Evolutionary conservation across 83 land plant species (phyloP).

Genomic region (Diphasiastrum complanatum): DNA sequence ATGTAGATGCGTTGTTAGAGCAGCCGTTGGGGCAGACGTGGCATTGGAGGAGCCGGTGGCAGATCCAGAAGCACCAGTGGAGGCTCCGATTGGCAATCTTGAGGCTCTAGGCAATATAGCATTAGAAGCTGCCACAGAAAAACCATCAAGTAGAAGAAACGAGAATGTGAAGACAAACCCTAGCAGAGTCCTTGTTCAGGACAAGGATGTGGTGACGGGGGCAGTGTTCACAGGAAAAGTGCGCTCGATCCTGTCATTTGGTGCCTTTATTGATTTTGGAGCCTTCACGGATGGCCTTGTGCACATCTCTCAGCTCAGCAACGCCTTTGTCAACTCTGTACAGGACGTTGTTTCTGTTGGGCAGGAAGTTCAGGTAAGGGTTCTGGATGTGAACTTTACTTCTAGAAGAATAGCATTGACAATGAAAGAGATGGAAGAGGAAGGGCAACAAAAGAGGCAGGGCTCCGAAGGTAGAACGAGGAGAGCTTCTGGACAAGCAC

Average conservation of each 20-base stretch:
- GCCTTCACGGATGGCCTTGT: slow-evolving; percentile 2
- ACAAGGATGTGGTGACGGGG: slow-evolving; percentile 3
- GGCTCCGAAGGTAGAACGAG: neutral
- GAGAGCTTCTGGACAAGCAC: neutral
- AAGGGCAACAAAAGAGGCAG: no score
- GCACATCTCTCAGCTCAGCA: slow-evolving; percentile 7
- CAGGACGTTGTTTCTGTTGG: slow-evolving; percentile 9
- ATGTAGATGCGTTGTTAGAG: no score
- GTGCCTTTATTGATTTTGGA: slow-evolving; percentile 10
- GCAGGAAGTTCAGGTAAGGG: slow-evolving; percentile 11
- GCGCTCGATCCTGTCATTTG: slow-evolving; percentile 1
- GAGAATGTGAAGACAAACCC: no score
- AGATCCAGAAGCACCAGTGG: neutral
- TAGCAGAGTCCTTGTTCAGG: no score
- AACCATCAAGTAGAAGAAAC: neutral
- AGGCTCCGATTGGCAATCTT: no score
- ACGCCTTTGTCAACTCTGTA: slow-evolving; percentile 2
- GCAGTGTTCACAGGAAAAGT: slow-evolving; percentile 3
- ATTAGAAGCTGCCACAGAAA: neutral
- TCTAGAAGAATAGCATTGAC: neutral
- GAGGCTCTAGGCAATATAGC: neutral
- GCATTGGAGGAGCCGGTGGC: neutral
- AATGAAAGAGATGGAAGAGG: neutral
- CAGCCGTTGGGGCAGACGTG: neutral
- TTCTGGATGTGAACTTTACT: slow-evolving; percentile 2